Conservation (phyloP, 106 monocot species). For the Phalaenopsis equestris region DNA sequence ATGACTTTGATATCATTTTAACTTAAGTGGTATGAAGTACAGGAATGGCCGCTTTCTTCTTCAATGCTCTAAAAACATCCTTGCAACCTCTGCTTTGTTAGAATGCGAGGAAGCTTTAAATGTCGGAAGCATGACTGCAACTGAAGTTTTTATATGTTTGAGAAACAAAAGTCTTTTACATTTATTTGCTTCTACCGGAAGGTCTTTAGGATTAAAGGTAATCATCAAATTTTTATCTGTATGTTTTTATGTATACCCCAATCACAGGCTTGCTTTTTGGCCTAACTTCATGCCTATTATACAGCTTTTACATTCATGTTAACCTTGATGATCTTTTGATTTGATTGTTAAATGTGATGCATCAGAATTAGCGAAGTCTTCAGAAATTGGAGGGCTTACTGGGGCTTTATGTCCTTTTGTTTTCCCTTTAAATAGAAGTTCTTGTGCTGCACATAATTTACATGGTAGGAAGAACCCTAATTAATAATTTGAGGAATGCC, state of each 20-base stretch:
- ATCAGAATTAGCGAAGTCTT: not conserved
- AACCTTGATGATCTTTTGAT: not conserved
- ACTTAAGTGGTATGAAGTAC: not conserved
- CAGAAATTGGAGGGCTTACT: not conserved
- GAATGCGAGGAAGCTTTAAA: slow-evolving; percentile 84
- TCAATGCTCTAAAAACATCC: slow-evolving; percentile 61
- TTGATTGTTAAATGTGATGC: not conserved
- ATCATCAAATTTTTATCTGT: not conserved
- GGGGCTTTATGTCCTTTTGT: not conserved
- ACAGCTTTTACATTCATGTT: not conserved
- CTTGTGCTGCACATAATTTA: slow-evolving; percentile 1
- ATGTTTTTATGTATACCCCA: not conserved
- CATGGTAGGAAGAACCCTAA: not conserved
- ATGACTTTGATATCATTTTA: not conserved
- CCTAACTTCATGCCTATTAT: not conserved
- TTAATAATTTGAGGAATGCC: slow-evolving; percentile 1
- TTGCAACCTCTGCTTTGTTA: slow-evolving; percentile 39
- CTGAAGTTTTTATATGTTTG: slow-evolving; percentile 75
- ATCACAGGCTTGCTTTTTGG: not conserved
- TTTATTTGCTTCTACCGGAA: slow-evolving; percentile 82
- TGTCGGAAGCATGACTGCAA: slow-evolving; percentile 50
- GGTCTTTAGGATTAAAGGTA: slow-evolving; percentile 81
- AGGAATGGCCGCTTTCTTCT: slow-evolving; percentile 87
- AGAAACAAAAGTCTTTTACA: slow-evolving; percentile 92
- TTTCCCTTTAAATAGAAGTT: not conserved